Evolutionary conservation across 192 early-diverging fungal genomes (phyloP), one percentile per base, ranked within the genome.

Genomic region (Coemansia sp.): DNA sequence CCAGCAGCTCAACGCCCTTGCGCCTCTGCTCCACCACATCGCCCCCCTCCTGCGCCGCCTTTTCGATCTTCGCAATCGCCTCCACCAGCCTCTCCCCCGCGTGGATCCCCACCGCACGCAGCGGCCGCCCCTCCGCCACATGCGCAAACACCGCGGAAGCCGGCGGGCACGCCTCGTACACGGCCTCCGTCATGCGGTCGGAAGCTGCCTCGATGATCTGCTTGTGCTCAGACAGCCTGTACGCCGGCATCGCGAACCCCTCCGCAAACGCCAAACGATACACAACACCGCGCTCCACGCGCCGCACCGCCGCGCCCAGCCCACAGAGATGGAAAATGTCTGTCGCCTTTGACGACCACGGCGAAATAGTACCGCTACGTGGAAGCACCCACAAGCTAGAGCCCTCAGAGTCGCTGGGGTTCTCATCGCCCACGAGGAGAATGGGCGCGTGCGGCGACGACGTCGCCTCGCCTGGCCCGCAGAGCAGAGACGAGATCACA

Each of bases 291-390:
- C 98, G 92, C 83, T 99, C 98, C 59, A 98, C 91, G 11, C 97
- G 85, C 53, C 85, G 76, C 53, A 98, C 91, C 53, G 81, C 66
- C 16, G 76, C 61, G 37, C 84, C 77, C 21, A 99, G 86, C 45
- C 94, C 95, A 81, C 97, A 99, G 46, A 93, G 89, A 35, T 88
- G 85, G 16, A 93, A 93, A 82, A 99, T 99, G 70, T 99, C 97
- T 19, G 97, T 98, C 3, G 98, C 98, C 87, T 99, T 99, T 59
- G 94, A 95, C 19, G 95, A 97, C 98, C 98, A 99, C 17, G 98
- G 98, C 9, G 95, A 95, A 68, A 99, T 99, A 27, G 97, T 99
- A 31, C 98, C 98, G 64, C 86, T 84, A 14, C 97, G 88, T 2
- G 98, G 98, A 57, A 98, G 75, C 36, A 98, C 93, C 73, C 90